These are phyloP conservation scores for Globomyces pollinis-pini DNA, from an alignment of 192 early-diverging fungal genomes.

Conservation along the genomic window DNA sequence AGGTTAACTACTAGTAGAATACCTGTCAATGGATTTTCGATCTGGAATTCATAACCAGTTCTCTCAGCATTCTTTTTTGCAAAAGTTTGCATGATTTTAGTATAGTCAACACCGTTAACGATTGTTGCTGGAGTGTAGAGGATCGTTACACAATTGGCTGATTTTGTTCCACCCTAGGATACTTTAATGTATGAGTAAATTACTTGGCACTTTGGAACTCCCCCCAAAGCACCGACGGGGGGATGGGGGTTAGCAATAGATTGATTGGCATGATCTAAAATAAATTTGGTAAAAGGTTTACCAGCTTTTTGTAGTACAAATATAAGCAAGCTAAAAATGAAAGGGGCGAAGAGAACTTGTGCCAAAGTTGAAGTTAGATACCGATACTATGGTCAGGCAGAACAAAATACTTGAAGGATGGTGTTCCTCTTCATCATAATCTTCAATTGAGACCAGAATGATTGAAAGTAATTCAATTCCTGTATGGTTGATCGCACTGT, in stretches of 20 bases:
- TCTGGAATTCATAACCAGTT: slow-evolving; percentile 20
- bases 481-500: slow-evolving; percentile 6
- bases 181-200: background rate
- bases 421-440: slow-evolving; percentile 62
- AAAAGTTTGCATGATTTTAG: slow-evolving; percentile 30
- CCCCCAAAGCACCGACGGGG: slow-evolving; percentile 34
- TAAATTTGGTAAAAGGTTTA: too few relatives aligned
- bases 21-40: slow-evolving; percentile 26
- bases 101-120: slow-evolving; percentile 13
- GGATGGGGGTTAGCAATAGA: slow-evolving; percentile 22
- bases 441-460: slow-evolving; percentile 43
- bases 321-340: slow-evolving; percentile 60
- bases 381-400: too few relatives aligned
- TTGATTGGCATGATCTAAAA: slow-evolving; percentile 41
- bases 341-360: slow-evolving; percentile 54
- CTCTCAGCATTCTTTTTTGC: slow-evolving; percentile 28
- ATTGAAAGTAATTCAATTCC: slow-evolving; percentile 18
- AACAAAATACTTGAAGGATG: too few relatives aligned
- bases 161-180: too few relatives aligned
- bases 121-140: slow-evolving; percentile 16
- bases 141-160: slow-evolving; percentile 1
- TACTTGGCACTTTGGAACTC: slow-evolving; percentile 17
- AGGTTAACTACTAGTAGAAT: too few relatives aligned
- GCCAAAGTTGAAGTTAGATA: slow-evolving; percentile 55
- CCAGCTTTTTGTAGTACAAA: slow-evolving; percentile 49